Conservation (phyloP, 2,329 filamentous ascomycete species). For the Epichloe scottii region DNA sequence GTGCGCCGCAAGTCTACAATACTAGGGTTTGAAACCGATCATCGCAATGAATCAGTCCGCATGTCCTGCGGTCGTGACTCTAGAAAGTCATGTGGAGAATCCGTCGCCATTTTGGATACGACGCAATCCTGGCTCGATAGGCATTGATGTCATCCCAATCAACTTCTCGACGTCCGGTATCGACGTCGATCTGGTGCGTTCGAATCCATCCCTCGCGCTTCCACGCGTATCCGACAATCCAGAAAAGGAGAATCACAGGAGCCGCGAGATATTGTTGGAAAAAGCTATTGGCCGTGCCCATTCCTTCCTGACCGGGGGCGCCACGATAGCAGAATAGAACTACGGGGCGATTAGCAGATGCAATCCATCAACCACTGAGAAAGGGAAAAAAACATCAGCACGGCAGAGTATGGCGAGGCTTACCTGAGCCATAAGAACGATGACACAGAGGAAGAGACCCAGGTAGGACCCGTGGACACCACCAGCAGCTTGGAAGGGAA, state of each 20-base stretch:
- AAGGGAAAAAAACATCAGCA: background rate
- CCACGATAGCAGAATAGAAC: conserved; percentile 38
- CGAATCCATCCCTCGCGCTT: conserved; percentile 50
- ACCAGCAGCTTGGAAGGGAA: conserved; percentile 48
- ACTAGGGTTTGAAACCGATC: background rate
- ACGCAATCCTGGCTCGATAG: conserved; percentile 36
- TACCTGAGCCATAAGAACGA: conserved; percentile 45
- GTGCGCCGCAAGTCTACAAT: background rate
- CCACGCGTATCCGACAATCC: conserved; percentile 48
- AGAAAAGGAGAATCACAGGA: conserved; percentile 43
- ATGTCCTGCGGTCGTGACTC: background rate
- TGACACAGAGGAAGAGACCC: conserved; percentile 42
- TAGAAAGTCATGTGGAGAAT: conserved; percentile 26
- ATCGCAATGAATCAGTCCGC: background rate
- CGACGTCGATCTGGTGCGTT: conserved; percentile 51
- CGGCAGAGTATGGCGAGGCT: conserved; percentile 9
- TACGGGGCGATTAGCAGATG: conserved; percentile 8
- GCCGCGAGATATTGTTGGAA: conserved; percentile 43
- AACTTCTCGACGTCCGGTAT: conserved; percentile 51
- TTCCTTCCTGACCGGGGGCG: conserved; percentile 18
- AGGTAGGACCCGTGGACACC: conserved; percentile 53
- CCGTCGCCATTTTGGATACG: conserved; percentile 39
- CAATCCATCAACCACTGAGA: background rate
- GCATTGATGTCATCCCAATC: conserved; percentile 53
- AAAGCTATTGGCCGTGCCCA: conserved; percentile 34